Evolutionary conservation across 192 early-diverging fungal species (phyloP).

Genomic region (Linnemannia schmuckeri): DNA sequence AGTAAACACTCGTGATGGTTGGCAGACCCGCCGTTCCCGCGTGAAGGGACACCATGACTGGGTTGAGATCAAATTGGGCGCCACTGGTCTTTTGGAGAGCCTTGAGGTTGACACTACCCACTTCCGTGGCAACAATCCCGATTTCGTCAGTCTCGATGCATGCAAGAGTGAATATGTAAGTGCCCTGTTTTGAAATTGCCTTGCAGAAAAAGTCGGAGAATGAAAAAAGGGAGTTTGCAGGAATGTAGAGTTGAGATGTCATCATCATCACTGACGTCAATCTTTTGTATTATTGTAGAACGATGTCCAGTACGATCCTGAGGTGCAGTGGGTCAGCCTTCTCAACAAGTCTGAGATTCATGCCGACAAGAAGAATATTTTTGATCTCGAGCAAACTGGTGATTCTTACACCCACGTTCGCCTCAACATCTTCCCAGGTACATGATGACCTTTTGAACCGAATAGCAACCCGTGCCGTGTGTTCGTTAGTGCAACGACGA

Average conservation of each 20-base stretch:
- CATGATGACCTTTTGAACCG: neutral
- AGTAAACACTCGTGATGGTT: conserved; percentile 88
- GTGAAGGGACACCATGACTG: conserved; percentile 83
- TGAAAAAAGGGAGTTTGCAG: neutral
- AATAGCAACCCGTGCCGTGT: neutral
- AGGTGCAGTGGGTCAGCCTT: conserved; percentile 61
- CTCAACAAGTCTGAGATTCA: conserved; percentile 76
- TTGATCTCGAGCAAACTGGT: conserved; percentile 64
- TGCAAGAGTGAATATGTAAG: conserved; percentile 66
- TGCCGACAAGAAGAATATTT: conserved; percentile 80
- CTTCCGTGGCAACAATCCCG: conserved; percentile 95
- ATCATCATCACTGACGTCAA: neutral
- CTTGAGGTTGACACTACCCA: conserved; percentile 87
- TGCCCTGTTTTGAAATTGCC: conserved; percentile 5
- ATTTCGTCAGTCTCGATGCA: conserved; percentile 79
- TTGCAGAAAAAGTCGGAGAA: neutral
- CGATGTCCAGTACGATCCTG: conserved; percentile 47
- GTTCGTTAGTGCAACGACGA: no score
- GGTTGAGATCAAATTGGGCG: conserved; percentile 84
- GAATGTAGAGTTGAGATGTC: neutral
- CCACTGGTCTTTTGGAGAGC: conserved; percentile 73
- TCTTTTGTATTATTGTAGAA: conserved; percentile 10
- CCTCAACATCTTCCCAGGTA: conserved; percentile 84
- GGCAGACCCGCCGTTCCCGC: conserved; percentile 91
- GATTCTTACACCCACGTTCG: conserved; percentile 73